phyloP scores from a whole-genome alignment of 2,329 filamentous ascomycete genomes.

The Phyllosticta ampelicida region DNA sequence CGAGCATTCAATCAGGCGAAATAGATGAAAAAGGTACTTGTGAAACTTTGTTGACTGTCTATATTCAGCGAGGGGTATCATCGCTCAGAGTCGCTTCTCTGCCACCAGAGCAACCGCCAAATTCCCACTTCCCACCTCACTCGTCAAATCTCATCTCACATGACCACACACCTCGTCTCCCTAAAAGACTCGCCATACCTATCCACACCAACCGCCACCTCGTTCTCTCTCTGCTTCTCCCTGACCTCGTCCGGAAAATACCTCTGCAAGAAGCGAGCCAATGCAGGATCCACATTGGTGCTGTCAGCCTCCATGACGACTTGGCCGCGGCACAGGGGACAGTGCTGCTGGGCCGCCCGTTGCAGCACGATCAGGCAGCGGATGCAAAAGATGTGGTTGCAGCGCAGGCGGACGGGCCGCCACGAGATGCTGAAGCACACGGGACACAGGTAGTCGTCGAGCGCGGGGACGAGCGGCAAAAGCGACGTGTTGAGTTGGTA shows the following conservation, averaged over 20 bases:
- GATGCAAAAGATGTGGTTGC: slow-evolving; percentile 72
- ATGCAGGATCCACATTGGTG: slow-evolving; percentile 50
- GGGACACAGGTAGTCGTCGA: slow-evolving; percentile 77
- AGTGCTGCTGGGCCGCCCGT: slow-evolving; percentile 54
- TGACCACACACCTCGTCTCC: slow-evolving; percentile 45
- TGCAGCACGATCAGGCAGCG: slow-evolving; percentile 74
- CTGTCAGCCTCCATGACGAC: slow-evolving; percentile 61
- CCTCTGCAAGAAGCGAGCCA: slow-evolving; percentile 58
- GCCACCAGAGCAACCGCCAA: too few species aligned
- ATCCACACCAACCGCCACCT: slow-evolving; percentile 63
- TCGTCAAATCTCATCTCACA: slow-evolving; percentile 37
- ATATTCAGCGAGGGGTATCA: too few species aligned
- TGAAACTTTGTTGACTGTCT: too few species aligned
- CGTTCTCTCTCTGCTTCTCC: slow-evolving; percentile 52
- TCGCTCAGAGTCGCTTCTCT: too few species aligned
- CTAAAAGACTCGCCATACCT: slow-evolving; percentile 58
- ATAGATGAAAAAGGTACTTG: too few species aligned
- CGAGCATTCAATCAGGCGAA: too few species aligned
- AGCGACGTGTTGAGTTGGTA: slow-evolving; percentile 63
- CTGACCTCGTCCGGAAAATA: slow-evolving; percentile 69
- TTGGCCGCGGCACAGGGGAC: slow-evolving; percentile 64
- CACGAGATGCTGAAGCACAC: slow-evolving; percentile 72
- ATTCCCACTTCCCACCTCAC: background rate
- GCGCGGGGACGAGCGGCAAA: slow-evolving; percentile 61
- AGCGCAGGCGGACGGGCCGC: slow-evolving; percentile 66